Conservation (phyloP, 2,329 filamentous ascomycete genomes). For the Penicillium sp. region DNA sequence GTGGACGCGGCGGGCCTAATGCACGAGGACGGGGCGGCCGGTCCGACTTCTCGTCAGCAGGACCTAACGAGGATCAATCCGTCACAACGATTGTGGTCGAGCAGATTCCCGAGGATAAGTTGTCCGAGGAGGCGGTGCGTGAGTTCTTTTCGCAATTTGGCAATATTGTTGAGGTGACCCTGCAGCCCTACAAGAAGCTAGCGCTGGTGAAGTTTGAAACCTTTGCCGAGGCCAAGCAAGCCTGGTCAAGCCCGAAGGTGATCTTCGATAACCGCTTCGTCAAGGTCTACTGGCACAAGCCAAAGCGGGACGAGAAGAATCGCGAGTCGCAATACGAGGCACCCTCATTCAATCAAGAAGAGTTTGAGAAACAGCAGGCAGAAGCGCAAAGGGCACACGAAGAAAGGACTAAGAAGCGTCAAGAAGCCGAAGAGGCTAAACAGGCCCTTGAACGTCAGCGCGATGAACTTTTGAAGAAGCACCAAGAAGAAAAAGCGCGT, state of each 20-base stretch:
- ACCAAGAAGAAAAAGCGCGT: conserved; percentile 61
- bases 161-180: conserved; percentile 58
- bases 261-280: conserved; percentile 70
- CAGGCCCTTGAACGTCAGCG: conserved; percentile 61
- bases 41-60: conserved; percentile 60
- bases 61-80: conserved; percentile 59
- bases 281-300: conserved; percentile 67
- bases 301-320: conserved; percentile 44
- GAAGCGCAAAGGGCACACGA: conserved; percentile 64
- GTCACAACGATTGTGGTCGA: conserved; percentile 65
- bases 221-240: conserved; percentile 58
- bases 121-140: conserved; percentile 59
- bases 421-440: conserved; percentile 58
- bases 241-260: conserved; percentile 66
- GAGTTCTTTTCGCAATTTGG: conserved; percentile 66
- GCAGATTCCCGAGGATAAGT: conserved; percentile 65
- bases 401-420: conserved; percentile 58
- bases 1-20: conserved; percentile 50
- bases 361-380: conserved; percentile 61
- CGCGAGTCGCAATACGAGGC: conserved; percentile 42
- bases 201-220: conserved; percentile 62
- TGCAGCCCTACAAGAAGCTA: conserved; percentile 61
- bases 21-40: conserved; percentile 51
- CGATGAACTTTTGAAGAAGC: conserved; percentile 57
- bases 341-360: conserved; percentile 59